These are phyloP conservation scores for Cercophora sp. DNA, from an alignment of 495 filamentous ascomycete genomes.

Conservation along the genomic window DNA sequence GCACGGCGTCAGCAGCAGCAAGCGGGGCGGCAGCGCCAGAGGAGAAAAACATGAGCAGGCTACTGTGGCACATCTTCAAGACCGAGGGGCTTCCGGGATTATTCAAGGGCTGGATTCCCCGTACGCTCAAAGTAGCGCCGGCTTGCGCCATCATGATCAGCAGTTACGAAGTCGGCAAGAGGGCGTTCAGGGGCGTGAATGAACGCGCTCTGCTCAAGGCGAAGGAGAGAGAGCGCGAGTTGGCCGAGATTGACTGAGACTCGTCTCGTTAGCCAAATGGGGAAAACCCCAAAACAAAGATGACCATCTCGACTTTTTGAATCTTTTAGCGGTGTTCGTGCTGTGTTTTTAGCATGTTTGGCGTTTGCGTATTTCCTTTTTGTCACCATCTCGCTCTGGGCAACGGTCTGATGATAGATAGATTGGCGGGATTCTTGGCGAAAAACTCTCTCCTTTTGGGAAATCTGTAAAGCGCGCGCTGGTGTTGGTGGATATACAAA, in stretches of 20 bases:
- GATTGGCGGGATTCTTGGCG: too few species aligned
- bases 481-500: too few species aligned
- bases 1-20: slow-evolving; percentile 24
- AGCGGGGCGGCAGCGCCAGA: slow-evolving; percentile 54
- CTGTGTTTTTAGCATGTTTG: slow-evolving; percentile 1
- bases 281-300: not conserved
- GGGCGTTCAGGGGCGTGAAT: slow-evolving; percentile 75
- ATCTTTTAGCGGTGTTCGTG: not conserved
- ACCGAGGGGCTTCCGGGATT: slow-evolving; percentile 77
- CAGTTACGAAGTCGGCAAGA: slow-evolving; percentile 93
- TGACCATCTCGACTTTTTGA: not conserved
- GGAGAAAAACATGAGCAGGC: slow-evolving; percentile 66
- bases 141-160: slow-evolving; percentile 99
- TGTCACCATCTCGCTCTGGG: too few species aligned
- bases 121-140: slow-evolving; percentile 91
- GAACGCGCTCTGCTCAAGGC: slow-evolving; percentile 46
- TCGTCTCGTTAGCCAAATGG: not conserved
- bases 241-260: not conserved
- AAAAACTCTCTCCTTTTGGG: too few species aligned
- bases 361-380: too few species aligned
- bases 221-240: not conserved
- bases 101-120: slow-evolving; percentile 84
- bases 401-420: too few species aligned
- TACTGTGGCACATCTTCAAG: slow-evolving; percentile 82
- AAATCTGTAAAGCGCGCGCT: too few species aligned